A percentile compares a stretch with the other conserved stretches of the same genome.
Conservation (phyloP, 495 filamentous ascomycete genomes). For the Glarea lozoyensis region DNA sequence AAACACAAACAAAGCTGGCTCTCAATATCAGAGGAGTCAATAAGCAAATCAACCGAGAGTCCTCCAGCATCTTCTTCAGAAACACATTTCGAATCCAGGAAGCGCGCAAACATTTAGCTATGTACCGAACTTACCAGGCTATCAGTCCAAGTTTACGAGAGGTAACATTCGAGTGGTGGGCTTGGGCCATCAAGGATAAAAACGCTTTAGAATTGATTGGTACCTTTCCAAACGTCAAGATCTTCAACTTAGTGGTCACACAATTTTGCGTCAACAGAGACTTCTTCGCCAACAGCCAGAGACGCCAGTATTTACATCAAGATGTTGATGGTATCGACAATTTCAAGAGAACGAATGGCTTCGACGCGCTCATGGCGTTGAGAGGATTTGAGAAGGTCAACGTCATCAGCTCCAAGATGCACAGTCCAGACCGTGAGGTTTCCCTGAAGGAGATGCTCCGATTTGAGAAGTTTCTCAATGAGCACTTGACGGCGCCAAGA, state of each 20-base stretch:
- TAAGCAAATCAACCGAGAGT: constrained; percentile 2
- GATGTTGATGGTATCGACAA: not conserved
- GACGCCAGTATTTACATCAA: not conserved
- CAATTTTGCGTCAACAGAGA: not conserved
- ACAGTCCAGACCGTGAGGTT: no score
- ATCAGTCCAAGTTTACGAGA: not conserved
- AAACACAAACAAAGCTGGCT: not conserved
- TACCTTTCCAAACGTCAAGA: constrained; percentile 3
- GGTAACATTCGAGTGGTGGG: constrained; percentile 1
- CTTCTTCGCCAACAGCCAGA: not conserved
- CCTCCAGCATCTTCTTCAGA: not conserved
- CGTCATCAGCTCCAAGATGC: no score
- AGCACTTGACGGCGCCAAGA: no score
- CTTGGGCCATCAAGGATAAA: not conserved
- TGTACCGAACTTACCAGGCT: not conserved
- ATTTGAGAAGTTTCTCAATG: no score
- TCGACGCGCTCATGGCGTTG: no score
- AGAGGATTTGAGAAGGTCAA: no score
- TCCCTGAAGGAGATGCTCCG: no score
- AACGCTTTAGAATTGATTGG: not conserved
- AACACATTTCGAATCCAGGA: constrained; percentile 7
- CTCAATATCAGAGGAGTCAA: constrained; percentile 1
- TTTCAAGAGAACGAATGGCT: constrained; percentile 1
- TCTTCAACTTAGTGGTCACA: not conserved
- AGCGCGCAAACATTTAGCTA: not conserved